Conservation (phyloP, 768 basidiomycete genomes). For the Suillus subluteus region DNA sequence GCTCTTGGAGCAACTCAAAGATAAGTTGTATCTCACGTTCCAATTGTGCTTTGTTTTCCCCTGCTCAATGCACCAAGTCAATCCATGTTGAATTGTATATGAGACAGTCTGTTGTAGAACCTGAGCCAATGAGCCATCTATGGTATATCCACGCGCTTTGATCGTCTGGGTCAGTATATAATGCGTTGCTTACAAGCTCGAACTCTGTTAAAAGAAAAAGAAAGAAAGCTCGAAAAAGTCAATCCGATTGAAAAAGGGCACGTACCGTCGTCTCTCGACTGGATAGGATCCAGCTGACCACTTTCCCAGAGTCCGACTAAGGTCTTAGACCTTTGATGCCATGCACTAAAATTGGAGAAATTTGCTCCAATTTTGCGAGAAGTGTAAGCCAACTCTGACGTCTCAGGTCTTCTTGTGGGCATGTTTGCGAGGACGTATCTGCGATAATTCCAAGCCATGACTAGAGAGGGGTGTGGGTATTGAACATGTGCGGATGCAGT, state of each 20-base stretch:
- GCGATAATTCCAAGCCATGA: constrained; percentile 94
- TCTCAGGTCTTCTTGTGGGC: constrained; percentile 56
- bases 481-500: constrained; percentile 8
- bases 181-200: constrained; percentile 87
- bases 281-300: constrained; percentile 52
- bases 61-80: constrained; percentile 38
- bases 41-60: constrained; percentile 59
- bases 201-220: constrained; percentile 63
- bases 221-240: neutral
- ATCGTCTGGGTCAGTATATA: constrained; percentile 96
- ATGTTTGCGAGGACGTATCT: constrained; percentile 80
- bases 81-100: neutral
- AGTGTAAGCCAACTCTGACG: constrained; percentile 84
- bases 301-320: constrained; percentile 65
- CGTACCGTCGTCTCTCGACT: constrained; percentile 73
- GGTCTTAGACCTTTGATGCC: constrained; percentile 95
- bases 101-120: constrained; percentile 41
- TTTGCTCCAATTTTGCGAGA: constrained; percentile 89
- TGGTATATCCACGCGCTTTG: constrained; percentile 99
- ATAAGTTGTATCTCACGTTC: constrained; percentile 79
- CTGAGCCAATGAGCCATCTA: constrained; percentile 89
- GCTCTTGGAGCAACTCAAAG: constrained; percentile 81
- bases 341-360: constrained; percentile 98
- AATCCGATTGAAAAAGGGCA: neutral
- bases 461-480: constrained; percentile 44